These are phyloP conservation scores for Globisporangium alternatum DNA, from an alignment of 352 stramenopile species.

Conservation along the genomic window DNA sequence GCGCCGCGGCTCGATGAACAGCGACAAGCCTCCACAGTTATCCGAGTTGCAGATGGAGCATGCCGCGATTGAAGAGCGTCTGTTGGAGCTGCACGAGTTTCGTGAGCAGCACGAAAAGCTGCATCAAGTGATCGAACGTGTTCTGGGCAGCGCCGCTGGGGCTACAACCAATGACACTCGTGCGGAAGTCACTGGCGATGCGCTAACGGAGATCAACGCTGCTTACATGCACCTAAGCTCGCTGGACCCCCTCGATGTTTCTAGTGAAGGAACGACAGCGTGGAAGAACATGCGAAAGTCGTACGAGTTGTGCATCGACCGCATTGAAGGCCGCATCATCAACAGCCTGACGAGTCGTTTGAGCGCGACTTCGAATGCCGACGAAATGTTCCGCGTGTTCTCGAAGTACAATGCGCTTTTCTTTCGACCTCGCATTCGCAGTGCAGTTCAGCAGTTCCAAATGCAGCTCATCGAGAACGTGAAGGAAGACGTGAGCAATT, in stretches of 20 bases:
- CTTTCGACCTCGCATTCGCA: slow-evolving; percentile 92
- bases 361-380: slow-evolving; percentile 87
- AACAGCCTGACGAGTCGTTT: slow-evolving; percentile 86
- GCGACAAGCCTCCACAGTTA: slow-evolving; percentile 73
- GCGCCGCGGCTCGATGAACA: slow-evolving; percentile 78
- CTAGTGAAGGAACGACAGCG: slow-evolving; percentile 66
- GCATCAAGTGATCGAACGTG: slow-evolving; percentile 80
- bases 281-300: slow-evolving; percentile 88
- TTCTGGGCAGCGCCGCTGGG: slow-evolving; percentile 57
- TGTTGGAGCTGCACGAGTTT: slow-evolving; percentile 89
- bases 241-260: slow-evolving; percentile 85
- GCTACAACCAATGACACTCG: slow-evolving; percentile 34
- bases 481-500: slow-evolving; percentile 93
- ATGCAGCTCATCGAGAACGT: slow-evolving; percentile 98
- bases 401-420: slow-evolving; percentile 98
- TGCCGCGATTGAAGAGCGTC: slow-evolving; percentile 78
- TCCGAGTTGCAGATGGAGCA: slow-evolving; percentile 87
- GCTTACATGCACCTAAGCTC: slow-evolving; percentile 83
- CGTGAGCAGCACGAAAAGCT: slow-evolving; percentile 90
- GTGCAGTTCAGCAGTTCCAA: slow-evolving; percentile 98
- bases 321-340: slow-evolving; percentile 91
- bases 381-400: slow-evolving; percentile 97
- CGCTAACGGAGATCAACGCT: slow-evolving; percentile 84
- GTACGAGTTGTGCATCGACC: slow-evolving; percentile 91
- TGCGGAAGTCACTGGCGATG: slow-evolving; percentile 74